Conservation (phyloP, 495 filamentous ascomycete genomes). For the Aspergillus funiculosus region DNA sequence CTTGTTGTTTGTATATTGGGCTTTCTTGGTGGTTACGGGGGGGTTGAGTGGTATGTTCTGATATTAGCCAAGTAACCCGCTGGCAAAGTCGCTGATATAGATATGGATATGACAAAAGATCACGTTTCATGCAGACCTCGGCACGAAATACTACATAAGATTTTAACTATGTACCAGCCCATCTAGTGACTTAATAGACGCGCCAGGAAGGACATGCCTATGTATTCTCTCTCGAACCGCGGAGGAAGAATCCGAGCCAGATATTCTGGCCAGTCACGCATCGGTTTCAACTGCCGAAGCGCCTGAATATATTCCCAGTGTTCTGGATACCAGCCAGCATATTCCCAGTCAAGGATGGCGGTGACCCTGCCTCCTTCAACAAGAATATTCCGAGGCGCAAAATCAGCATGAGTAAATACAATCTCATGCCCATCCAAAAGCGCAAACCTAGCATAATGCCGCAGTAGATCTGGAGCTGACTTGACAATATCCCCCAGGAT, state of each 20-base stretch:
- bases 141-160: too few species aligned
- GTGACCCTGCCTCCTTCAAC: conserved; percentile 1
- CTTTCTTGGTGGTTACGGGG: neutral
- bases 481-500: conserved; percentile 18
- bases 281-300: neutral
- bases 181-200: neutral
- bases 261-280: conserved; percentile 5
- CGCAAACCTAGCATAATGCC: conserved; percentile 20
- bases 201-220: conserved; percentile 2
- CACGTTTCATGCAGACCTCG: too few species aligned
- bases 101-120: too few species aligned
- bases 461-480: conserved; percentile 12
- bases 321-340: neutral
- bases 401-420: conserved; percentile 20
- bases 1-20: neutral
- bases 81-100: conserved; percentile 11
- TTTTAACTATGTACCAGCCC: too few species aligned
- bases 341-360: conserved; percentile 1
- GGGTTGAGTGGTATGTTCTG: conserved; percentile 8
- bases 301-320: conserved; percentile 2
- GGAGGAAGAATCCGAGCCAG: neutral
- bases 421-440: conserved; percentile 22
- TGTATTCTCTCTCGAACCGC: conserved; percentile 1
- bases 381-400: conserved; percentile 20
- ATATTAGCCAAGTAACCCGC: conserved; percentile 14